Evolutionary conservation across 1,284 basidiomycete species (phyloP).

Genomic region (Fomitopsis schrenkii): DNA sequence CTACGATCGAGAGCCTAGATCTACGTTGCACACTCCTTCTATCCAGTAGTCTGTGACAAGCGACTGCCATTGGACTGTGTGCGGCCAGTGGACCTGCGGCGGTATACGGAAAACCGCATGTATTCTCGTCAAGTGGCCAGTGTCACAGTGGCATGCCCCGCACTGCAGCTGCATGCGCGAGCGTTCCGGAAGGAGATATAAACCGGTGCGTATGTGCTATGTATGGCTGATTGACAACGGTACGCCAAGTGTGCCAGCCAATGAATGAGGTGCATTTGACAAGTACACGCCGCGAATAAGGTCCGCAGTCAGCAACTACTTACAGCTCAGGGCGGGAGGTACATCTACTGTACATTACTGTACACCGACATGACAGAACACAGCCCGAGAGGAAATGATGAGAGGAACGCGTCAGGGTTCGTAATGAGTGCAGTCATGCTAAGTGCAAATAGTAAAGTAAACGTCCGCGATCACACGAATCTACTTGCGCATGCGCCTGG

Average conservation of each 20-base stretch:
- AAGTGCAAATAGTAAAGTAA: not conserved
- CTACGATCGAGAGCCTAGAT: not conserved
- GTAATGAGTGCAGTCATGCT: slow-evolving; percentile 2
- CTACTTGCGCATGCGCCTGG: slow-evolving; percentile 1
- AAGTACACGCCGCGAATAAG: not conserved
- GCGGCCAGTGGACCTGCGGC: too few relatives aligned
- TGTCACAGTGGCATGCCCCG: too few relatives aligned
- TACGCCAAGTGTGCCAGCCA: not conserved
- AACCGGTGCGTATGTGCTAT: not conserved
- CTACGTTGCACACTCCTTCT: not conserved
- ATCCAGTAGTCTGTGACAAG: not conserved
- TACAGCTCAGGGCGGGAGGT: not conserved
- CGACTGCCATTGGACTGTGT: not conserved
- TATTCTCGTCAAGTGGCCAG: not conserved
- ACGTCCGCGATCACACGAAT: not conserved
- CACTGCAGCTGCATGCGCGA: not conserved
- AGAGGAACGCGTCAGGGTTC: slow-evolving; percentile 1
- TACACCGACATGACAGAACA: slow-evolving; percentile 1
- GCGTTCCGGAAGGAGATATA: not conserved
- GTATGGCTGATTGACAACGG: not conserved
- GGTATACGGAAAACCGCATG: not conserved
- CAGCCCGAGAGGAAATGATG: not conserved
- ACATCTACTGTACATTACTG: not conserved
- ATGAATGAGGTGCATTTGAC: not conserved
- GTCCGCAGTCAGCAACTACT: not conserved